A percentile compares a stretch with the other conserved stretches of the same genome.
Evolutionary conservation across 768 basidiomycete genomes (phyloP).

Genomic region (Dioszegia hungarica): DNA sequence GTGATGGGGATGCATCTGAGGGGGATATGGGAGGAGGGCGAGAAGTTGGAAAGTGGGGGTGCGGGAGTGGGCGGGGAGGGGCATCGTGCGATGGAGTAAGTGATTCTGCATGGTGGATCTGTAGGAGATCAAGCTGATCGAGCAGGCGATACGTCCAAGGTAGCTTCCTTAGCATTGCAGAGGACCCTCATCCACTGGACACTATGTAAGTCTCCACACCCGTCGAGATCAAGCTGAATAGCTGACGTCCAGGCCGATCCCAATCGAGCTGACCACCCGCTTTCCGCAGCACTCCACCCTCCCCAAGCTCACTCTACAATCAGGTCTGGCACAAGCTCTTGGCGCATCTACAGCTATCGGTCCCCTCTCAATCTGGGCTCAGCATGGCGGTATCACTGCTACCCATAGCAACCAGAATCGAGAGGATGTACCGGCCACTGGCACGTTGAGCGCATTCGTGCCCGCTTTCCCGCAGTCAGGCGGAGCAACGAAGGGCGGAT

Average conservation of each 20-base stretch:
- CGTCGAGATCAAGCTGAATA: neutral
- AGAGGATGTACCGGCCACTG: neutral
- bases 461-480: neutral
- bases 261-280: constrained; percentile 16
- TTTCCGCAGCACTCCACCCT: constrained; percentile 6
- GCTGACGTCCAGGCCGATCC: constrained; percentile 21
- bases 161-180: constrained; percentile 28
- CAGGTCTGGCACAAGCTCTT: constrained; percentile 20
- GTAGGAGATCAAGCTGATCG: neutral
- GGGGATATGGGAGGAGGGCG: constrained; percentile 35
- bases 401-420: too few species aligned
- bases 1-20: constrained; percentile 40
- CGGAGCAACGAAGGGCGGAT: constrained; percentile 1
- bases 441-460: too few species aligned
- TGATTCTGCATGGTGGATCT: neutral
- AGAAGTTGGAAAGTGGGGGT: constrained; percentile 1
- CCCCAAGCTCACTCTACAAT: constrained; percentile 25
- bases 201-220: constrained; percentile 15
- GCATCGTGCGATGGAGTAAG: constrained; percentile 22
- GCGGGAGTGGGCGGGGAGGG: neutral
- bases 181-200: constrained; percentile 35
- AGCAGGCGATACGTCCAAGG: constrained; percentile 33
- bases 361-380: neutral
- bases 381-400: neutral
- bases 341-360: neutral